These are phyloP conservation scores for Piper betle DNA, from an alignment of 164 flowering plant species.

Conservation along the genomic window DNA sequence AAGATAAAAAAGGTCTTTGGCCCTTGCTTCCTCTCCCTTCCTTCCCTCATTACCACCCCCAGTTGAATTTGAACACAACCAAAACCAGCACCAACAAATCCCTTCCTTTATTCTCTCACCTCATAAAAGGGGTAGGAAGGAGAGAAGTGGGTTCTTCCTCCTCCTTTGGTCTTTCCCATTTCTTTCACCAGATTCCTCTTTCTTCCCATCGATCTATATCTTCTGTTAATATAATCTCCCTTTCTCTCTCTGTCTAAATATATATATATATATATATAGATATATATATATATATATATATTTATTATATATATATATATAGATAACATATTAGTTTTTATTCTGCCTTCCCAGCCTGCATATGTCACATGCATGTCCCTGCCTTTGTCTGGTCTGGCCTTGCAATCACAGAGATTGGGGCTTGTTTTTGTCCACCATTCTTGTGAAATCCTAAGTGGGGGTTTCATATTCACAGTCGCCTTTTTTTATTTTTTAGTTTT, in stretches of 20 bases:
- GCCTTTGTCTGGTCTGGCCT: constrained; percentile 48
- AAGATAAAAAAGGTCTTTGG: too few species aligned
- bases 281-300: too few species aligned
- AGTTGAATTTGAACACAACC: too few species aligned
- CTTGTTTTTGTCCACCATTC: constrained; percentile 10
- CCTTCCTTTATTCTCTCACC: constrained; percentile 5
- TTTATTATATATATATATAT: too few species aligned
- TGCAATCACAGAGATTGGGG: constrained; percentile 30
- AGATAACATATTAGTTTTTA: neutral
- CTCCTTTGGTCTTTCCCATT: constrained; percentile 7
- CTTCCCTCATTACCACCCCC: too few species aligned
- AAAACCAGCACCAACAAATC: neutral
- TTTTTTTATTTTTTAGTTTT: neutral
- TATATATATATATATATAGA: too few species aligned
- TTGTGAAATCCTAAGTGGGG: constrained; percentile 10
- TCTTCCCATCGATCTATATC: neutral
- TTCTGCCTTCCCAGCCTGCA: neutral
- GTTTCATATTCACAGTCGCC: constrained; percentile 7
- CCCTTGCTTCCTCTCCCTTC: too few species aligned
- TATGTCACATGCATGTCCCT: constrained; percentile 36
- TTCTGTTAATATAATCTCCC: too few species aligned
- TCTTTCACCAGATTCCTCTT: constrained; percentile 5
- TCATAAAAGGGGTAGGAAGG: neutral
- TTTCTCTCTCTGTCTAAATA: too few species aligned
- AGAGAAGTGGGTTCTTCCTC: constrained; percentile 13